phyloP scores from a whole-genome alignment of 768 basidiomycete genomes.

The Hebeloma cylindrosporum region DNA sequence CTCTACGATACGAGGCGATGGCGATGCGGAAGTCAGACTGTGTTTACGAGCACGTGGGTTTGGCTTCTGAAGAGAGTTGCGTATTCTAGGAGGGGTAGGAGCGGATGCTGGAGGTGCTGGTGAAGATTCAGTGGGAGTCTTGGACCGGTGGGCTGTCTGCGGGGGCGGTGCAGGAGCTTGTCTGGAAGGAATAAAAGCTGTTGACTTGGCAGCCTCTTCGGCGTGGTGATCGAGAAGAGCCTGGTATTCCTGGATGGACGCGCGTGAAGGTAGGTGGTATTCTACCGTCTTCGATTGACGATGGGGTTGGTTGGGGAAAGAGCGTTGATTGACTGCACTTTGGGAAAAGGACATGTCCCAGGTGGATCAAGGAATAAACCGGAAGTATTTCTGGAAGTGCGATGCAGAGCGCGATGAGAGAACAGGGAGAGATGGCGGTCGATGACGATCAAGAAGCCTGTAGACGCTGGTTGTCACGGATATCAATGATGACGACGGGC shows the following conservation, averaged over 20 bases:
- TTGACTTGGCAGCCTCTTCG: constrained; percentile 44
- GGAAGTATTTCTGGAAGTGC: constrained; percentile 7
- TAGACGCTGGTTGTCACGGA: constrained; percentile 23
- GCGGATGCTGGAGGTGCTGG: constrained; percentile 23
- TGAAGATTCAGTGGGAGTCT: constrained; percentile 48
- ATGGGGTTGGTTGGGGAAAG: constrained; percentile 40
- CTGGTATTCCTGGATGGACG: constrained; percentile 77
- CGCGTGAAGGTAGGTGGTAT: constrained; percentile 71
- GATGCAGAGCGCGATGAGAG: constrained; percentile 5
- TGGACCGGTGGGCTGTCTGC: constrained; percentile 41
- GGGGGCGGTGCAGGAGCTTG: constrained; percentile 42
- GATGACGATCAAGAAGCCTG: constrained; percentile 13
- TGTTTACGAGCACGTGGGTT: constrained; percentile 54
- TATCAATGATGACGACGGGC: constrained; percentile 21
- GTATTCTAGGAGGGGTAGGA: constrained; percentile 36
- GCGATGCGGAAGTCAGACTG: constrained; percentile 40
- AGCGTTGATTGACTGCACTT: constrained; percentile 49
- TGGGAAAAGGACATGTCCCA: constrained; percentile 45
- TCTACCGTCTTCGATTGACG: constrained; percentile 69
- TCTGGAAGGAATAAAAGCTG: constrained; percentile 36
- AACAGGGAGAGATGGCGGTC: neutral
- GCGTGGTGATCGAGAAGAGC: constrained; percentile 69
- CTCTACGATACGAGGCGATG: constrained; percentile 42
- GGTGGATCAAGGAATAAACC: constrained; percentile 9
- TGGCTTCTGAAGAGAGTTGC: constrained; percentile 65